phyloP scores from a whole-genome alignment of 139 green algal genomes.

The Picocystis salinarum region DNA sequence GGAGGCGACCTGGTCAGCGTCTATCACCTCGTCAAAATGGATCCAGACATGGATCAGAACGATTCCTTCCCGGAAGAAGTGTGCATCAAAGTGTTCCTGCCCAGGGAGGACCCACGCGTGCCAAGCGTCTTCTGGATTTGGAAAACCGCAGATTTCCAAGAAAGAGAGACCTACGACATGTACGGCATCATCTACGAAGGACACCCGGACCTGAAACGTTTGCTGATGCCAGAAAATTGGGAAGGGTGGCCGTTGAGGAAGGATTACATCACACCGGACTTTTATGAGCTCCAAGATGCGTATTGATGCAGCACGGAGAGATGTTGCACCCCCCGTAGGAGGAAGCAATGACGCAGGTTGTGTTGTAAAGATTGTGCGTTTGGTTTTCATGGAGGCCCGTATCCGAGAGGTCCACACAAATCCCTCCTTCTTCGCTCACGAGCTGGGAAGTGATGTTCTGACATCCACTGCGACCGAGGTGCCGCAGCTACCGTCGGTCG shows the following conservation, averaged over 20 bases:
- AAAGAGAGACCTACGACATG: slow-evolving; percentile 18
- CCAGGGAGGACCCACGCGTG: slow-evolving; percentile 8
- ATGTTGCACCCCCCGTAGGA: too few species aligned
- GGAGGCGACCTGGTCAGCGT: neutral
- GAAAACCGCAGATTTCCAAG: slow-evolving; percentile 16
- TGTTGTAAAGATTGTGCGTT: too few species aligned
- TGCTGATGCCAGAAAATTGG: slow-evolving; percentile 13
- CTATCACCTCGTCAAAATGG: neutral
- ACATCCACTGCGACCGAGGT: too few species aligned
- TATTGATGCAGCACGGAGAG: too few species aligned
- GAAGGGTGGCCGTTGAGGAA: slow-evolving; percentile 8
- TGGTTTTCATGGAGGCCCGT: too few species aligned
- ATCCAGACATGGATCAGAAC: neutral
- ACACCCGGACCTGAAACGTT: slow-evolving; percentile 13
- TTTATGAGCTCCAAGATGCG: slow-evolving; percentile 11
- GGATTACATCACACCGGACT: slow-evolving; percentile 11
- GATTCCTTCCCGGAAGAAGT: slow-evolving; percentile 1
- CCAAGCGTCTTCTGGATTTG: slow-evolving; percentile 13
- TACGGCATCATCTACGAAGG: slow-evolving; percentile 15
- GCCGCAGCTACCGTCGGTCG: too few species aligned
- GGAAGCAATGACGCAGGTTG: too few species aligned
- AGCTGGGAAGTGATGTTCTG: too few species aligned
- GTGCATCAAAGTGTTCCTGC: slow-evolving; percentile 16
- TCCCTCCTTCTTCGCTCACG: too few species aligned
- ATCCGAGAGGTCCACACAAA: too few species aligned